These are phyloP conservation scores for Trypanosoma platydactyli DNA, from an alignment of 208 protist genomes.

Conservation along the genomic window DNA sequence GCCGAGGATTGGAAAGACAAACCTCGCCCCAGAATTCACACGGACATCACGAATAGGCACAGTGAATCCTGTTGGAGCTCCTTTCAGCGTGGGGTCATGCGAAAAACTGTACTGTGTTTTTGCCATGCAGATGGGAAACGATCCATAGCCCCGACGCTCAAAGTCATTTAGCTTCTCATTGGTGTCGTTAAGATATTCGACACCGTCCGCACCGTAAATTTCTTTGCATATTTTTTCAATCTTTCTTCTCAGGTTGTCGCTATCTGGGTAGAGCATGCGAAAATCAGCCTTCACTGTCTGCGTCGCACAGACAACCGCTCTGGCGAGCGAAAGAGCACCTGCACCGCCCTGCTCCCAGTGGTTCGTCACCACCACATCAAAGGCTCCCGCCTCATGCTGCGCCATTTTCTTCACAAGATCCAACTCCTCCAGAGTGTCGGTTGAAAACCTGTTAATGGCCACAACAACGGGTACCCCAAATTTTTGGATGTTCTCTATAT, in stretches of 20 bases:
- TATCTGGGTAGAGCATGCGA: slow-evolving; percentile 91
- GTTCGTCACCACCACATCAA: slow-evolving; percentile 87
- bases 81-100: slow-evolving; percentile 88
- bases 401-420: slow-evolving; percentile 73
- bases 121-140: slow-evolving; percentile 96
- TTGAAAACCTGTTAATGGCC: slow-evolving; percentile 94
- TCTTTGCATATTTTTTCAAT: slow-evolving; percentile 96
- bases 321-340: slow-evolving; percentile 88
- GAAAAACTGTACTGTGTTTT: slow-evolving; percentile 98
- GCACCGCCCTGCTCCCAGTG: slow-evolving; percentile 94
- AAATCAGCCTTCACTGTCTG: slow-evolving; percentile 73
- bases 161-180: slow-evolving; percentile 89
- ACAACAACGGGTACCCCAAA: slow-evolving; percentile 97
- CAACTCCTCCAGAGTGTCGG: slow-evolving; percentile 93
- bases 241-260: slow-evolving; percentile 93
- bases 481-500: slow-evolving; percentile 94
- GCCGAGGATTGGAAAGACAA: slow-evolving; percentile 95
- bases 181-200: slow-evolving; percentile 88
- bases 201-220: slow-evolving; percentile 94
- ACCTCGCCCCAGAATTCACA: slow-evolving; percentile 93
- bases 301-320: slow-evolving; percentile 81
- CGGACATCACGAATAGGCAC: slow-evolving; percentile 95
- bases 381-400: slow-evolving; percentile 77
- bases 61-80: slow-evolving; percentile 86
- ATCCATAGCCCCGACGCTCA: slow-evolving; percentile 74